Evolutionary conservation across 228 moss, liverwort and hornwort species (phyloP).

Genomic region (Sphagnum fallax): DNA sequence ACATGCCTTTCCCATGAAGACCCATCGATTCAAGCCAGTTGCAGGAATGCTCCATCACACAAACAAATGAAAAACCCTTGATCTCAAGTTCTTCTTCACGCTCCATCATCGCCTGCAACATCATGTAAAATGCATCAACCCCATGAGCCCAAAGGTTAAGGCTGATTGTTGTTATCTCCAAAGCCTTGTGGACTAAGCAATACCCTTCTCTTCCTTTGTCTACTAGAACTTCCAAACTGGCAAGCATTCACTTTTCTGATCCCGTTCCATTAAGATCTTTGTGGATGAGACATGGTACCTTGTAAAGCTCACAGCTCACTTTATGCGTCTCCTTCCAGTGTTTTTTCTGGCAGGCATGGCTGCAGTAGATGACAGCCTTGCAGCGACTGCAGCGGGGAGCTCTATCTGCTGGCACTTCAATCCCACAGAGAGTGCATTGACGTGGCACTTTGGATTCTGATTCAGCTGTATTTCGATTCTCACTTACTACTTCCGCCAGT

Average conservation of each 20-base stretch:
- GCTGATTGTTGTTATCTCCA: too few relatives aligned
- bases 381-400: conserved; percentile 58
- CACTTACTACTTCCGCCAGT: conserved; percentile 24
- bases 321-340: conserved; percentile 61
- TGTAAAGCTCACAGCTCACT: conserved; percentile 54
- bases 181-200: too few relatives aligned
- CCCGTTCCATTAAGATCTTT: too few relatives aligned
- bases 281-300: conserved; percentile 13
- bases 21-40: conserved; percentile 54
- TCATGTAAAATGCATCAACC: neutral
- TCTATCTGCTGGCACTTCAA: conserved; percentile 43
- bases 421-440: conserved; percentile 53
- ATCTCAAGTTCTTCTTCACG: conserved; percentile 55
- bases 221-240: too few relatives aligned
- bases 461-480: conserved; percentile 18
- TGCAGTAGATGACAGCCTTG: conserved; percentile 57
- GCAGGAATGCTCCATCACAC: conserved; percentile 50
- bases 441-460: conserved; percentile 30
- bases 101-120: conserved; percentile 58
- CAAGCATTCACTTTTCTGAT: too few relatives aligned
- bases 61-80: conserved; percentile 45
- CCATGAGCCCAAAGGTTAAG: neutral
- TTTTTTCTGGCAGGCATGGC: conserved; percentile 53
- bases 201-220: too few relatives aligned
- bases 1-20: conserved; percentile 56